Percentiles rank a stretch among this genome's conserved stretches.
Conservation (phyloP, 176 grass and related monocot genomes). For the Thalia dealbata region DNA sequence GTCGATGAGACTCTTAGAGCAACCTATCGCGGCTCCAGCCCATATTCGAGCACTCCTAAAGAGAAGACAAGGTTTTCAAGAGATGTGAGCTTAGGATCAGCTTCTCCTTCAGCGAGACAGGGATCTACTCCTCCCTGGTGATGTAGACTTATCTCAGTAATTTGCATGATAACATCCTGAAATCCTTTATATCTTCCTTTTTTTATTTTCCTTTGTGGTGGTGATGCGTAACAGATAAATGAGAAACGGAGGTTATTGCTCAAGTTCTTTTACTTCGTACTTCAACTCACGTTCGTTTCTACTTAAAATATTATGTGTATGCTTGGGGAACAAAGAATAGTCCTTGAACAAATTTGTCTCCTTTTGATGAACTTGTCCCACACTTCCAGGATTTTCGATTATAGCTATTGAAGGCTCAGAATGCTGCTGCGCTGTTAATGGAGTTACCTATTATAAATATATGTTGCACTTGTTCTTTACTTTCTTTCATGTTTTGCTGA, state of each 20-base stretch:
- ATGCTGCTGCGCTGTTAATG: too few species aligned
- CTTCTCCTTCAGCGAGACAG: slow-evolving; percentile 53
- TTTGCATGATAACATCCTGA: not conserved
- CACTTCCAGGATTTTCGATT: too few species aligned
- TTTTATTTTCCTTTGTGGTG: not conserved
- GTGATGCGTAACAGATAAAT: not conserved
- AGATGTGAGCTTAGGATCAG: slow-evolving; percentile 49
- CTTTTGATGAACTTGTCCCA: too few species aligned
- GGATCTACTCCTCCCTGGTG: slow-evolving; percentile 70
- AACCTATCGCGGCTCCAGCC: slow-evolving; percentile 76
- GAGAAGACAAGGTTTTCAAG: slow-evolving; percentile 71
- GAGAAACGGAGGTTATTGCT: not conserved
- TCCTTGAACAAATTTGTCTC: too few species aligned
- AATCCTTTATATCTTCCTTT: not conserved
- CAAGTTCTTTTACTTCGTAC: too few species aligned
- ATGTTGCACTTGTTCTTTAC: too few species aligned
- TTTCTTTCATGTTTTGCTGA: too few species aligned
- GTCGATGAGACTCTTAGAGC: slow-evolving; percentile 87
- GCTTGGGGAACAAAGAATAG: too few species aligned
- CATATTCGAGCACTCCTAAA: slow-evolving; percentile 46
- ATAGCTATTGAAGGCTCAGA: too few species aligned
- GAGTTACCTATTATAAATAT: too few species aligned
- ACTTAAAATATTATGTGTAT: too few species aligned
- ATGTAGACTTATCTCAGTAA: slow-evolving; percentile 9
- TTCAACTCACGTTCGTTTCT: too few species aligned